A percentile compares a stretch with the other conserved stretches of the same genome.
These are phyloP conservation scores for Wickerhamiella nectarea DNA, from an alignment of 805 yeast genomes.

Conservation along the genomic window DNA sequence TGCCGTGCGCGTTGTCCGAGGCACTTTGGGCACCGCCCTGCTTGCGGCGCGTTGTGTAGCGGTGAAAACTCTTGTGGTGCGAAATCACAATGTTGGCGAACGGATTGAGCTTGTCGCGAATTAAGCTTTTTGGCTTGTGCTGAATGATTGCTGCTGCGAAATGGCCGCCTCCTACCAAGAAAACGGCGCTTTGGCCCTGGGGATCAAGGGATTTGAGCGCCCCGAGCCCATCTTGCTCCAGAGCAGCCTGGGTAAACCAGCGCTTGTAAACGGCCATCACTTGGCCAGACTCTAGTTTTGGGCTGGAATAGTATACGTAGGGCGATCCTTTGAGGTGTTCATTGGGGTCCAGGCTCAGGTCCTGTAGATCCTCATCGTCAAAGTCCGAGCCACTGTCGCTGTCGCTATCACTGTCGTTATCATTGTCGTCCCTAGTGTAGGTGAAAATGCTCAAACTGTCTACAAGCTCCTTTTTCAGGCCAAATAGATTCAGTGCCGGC, in stretches of 20 bases:
- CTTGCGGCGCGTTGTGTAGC: slow-evolving; percentile 90
- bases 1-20: slow-evolving; percentile 81
- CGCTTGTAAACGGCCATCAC: slow-evolving; percentile 59
- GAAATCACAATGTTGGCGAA: slow-evolving; percentile 30
- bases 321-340: slow-evolving; percentile 41
- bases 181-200: slow-evolving; percentile 44
- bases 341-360: slow-evolving; percentile 16
- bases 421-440: neutral
- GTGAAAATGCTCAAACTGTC: neutral
- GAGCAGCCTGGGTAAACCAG: slow-evolving; percentile 34
- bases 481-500: slow-evolving; percentile 5
- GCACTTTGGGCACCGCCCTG: slow-evolving; percentile 97
- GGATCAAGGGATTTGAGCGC: slow-evolving; percentile 32
- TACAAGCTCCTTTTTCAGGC: neutral
- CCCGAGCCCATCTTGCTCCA: slow-evolving; percentile 36
- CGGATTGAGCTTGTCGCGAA: slow-evolving; percentile 48
- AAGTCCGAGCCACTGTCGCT: neutral
- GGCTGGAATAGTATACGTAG: slow-evolving; percentile 42
- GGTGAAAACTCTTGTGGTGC: slow-evolving; percentile 74
- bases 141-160: slow-evolving; percentile 90
- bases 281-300: slow-evolving; percentile 30
- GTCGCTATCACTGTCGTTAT: neutral
- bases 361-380: slow-evolving; percentile 9
- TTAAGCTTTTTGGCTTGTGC: slow-evolving; percentile 40
- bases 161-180: slow-evolving; percentile 97